phyloP scores from a whole-genome alignment of 441 rosid species.

The Kokia cookei region DNA sequence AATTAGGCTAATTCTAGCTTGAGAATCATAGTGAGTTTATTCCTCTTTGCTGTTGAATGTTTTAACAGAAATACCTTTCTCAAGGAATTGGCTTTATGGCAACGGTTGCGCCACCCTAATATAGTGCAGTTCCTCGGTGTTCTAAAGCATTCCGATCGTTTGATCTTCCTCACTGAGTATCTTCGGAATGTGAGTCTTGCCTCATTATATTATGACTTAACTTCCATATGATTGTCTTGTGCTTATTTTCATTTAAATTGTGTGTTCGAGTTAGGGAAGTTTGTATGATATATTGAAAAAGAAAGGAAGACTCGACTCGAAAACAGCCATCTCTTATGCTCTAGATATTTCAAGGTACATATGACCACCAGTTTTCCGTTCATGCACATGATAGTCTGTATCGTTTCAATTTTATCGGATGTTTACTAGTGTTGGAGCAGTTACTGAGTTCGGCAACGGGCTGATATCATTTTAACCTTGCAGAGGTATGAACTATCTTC shows the following conservation, averaged over 20 bases:
- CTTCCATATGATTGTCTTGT: not conserved
- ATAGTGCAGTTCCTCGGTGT: constrained; percentile 74
- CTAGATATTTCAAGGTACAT: constrained; percentile 61
- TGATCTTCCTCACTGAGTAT: constrained; percentile 61
- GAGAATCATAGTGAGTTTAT: not conserved
- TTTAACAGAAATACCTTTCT: constrained; percentile 36
- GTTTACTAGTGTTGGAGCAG: not conserved
- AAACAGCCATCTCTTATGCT: constrained; percentile 51
- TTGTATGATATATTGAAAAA: constrained; percentile 49
- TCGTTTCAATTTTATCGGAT: not conserved
- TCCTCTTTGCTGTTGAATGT: not conserved
- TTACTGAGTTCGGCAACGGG: not conserved
- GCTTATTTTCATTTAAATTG: constrained; percentile 9
- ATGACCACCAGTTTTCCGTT: not conserved
- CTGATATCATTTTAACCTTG: constrained; percentile 10
- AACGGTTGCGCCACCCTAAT: constrained; percentile 62
- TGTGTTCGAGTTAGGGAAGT: constrained; percentile 38
- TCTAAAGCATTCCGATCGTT: constrained; percentile 45
- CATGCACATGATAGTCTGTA: too few species aligned
- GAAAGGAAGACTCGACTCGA: constrained; percentile 47
- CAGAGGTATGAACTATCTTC: constrained; percentile 74
- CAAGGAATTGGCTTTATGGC: constrained; percentile 63
- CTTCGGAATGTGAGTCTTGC: constrained; percentile 45
- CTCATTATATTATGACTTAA: not conserved
- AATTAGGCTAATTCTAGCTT: not conserved